Conservation (phyloP, 2,329 filamentous ascomycete genomes). For the Trichoderma lentiforme region DNA sequence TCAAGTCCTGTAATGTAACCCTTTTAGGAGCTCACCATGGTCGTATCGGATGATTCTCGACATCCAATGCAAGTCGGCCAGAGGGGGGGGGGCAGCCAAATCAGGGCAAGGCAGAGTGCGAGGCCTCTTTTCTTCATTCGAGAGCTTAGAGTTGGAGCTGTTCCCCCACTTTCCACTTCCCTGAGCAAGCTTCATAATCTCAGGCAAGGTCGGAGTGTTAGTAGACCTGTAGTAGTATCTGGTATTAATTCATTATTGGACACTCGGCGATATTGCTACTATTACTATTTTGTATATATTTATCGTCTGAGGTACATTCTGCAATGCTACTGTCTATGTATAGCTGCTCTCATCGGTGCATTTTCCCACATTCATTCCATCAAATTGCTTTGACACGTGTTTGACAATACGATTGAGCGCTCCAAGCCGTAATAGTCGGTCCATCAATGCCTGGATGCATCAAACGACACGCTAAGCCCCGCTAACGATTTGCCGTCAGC, state of each 20-base stretch:
- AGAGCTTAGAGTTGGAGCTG: background rate
- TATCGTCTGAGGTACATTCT: background rate
- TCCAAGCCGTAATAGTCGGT: background rate
- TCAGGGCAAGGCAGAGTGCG: background rate
- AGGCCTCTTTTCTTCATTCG: background rate
- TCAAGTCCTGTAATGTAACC: background rate
- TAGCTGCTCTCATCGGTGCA: background rate
- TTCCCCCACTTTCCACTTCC: background rate
- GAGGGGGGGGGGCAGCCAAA: too few species aligned
- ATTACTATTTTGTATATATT: background rate
- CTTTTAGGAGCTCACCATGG: background rate
- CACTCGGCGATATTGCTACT: background rate
- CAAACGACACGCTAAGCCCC: conserved; percentile 12
- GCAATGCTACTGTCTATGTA: background rate
- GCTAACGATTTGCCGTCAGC: conserved; percentile 10
- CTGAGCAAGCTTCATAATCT: background rate
- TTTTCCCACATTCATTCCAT: background rate
- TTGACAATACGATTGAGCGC: background rate
- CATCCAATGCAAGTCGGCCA: background rate
- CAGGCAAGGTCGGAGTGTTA: background rate
- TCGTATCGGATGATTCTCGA: background rate
- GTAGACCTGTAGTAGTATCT: too few species aligned
- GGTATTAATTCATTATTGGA: background rate
- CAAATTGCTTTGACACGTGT: background rate
- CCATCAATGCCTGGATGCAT: background rate